A percentile compares a stretch with the other conserved stretches of the same genome.
Conservation (phyloP, 2,329 filamentous ascomycete genomes). For the Neonectria magnoliae region DNA sequence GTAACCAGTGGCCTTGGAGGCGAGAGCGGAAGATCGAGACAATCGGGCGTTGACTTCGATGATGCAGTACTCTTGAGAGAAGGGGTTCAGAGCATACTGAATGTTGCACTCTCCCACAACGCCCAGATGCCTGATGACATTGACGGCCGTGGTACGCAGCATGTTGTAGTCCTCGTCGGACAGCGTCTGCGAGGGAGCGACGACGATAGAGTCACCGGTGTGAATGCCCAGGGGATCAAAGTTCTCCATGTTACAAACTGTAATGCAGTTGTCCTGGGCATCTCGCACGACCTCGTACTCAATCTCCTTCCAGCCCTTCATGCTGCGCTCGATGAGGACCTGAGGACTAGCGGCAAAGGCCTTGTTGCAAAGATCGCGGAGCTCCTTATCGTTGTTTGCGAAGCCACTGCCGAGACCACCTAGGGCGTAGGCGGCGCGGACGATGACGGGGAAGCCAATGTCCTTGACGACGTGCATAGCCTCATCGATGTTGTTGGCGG, state of each 20-base stretch:
- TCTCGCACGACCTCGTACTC: constrained; percentile 99
- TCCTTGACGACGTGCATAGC: constrained; percentile 87
- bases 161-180: constrained; percentile 99
- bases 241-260: constrained; percentile 99
- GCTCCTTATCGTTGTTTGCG: constrained; percentile 84
- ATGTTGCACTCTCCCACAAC: constrained; percentile 99
- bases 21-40: constrained; percentile 92
- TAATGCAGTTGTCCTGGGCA: constrained; percentile 97
- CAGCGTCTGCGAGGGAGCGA: constrained; percentile 94
- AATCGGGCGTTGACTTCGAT: constrained; percentile 98
- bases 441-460: constrained; percentile 97
- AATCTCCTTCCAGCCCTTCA: constrained; percentile 99
- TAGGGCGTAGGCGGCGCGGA: constrained; percentile 94
- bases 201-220: constrained; percentile 97
- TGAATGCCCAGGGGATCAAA: constrained; percentile 98
- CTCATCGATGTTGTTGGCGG: constrained; percentile 88
- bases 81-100: constrained; percentile 95
- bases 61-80: constrained; percentile 96
- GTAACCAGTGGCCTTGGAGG: constrained; percentile 97
- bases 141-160: constrained; percentile 95
- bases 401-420: constrained; percentile 96
- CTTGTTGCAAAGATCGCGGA: constrained; percentile 90
- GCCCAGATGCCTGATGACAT: constrained; percentile 95
- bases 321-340: constrained; percentile 95
- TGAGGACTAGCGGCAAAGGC: constrained; percentile 95